These are phyloP conservation scores for Xylariomycetidae sp. DNA, from an alignment of 2,329 filamentous ascomycete genomes.

Conservation along the genomic window DNA sequence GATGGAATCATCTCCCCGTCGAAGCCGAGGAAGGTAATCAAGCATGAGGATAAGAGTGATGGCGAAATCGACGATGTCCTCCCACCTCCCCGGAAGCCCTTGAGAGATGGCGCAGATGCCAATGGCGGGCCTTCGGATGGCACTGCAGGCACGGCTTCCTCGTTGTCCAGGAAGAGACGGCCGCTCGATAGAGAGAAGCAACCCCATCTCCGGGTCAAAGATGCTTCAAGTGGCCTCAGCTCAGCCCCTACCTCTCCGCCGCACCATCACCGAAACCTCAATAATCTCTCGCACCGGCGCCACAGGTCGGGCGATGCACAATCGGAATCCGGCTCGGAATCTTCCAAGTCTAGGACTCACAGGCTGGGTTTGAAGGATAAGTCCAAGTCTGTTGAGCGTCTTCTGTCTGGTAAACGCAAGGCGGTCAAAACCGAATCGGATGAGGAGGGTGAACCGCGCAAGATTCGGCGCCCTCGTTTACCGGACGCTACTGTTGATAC, in stretches of 20 bases:
- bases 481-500: constrained; percentile 37
- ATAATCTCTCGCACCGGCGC: constrained; percentile 29
- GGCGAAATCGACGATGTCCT: constrained; percentile 39
- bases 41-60: constrained; percentile 59
- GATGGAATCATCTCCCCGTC: constrained; percentile 58
- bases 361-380: constrained; percentile 43
- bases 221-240: constrained; percentile 51
- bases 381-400: constrained; percentile 40
- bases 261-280: constrained; percentile 27
- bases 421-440: constrained; percentile 49
- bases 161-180: constrained; percentile 46
- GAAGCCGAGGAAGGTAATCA: constrained; percentile 57
- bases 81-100: constrained; percentile 27
- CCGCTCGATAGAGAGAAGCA: constrained; percentile 36
- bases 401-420: constrained; percentile 47
- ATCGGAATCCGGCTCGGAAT: constrained; percentile 53
- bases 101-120: constrained; percentile 28
- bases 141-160: constrained; percentile 19
- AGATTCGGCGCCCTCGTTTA: constrained; percentile 47
- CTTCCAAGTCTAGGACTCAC: constrained; percentile 36
- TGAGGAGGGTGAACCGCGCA: constrained; percentile 49
- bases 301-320: constrained; percentile 32
- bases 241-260: constrained; percentile 53
- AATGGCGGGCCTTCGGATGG: constrained; percentile 26
- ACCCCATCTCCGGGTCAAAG: constrained; percentile 39